Conservation (phyloP, 116 monocot species). For the Papilionanthe hybrid region DNA sequence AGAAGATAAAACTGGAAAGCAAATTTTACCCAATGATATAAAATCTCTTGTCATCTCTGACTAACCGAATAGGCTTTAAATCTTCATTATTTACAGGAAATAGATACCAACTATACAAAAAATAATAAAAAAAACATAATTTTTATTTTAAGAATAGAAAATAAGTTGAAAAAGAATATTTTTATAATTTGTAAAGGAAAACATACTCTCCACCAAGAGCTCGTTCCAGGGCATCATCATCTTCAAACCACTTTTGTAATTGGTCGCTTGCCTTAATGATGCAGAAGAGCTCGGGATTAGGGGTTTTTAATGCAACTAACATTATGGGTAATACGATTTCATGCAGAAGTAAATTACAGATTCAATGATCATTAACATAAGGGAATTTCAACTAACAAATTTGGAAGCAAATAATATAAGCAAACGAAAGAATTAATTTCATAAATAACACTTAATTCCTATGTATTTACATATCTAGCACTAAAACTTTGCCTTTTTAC, state of each 20-base stretch:
- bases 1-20: neutral
- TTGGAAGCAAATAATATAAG: neutral
- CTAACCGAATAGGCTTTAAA: conserved; percentile 53
- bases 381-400: neutral
- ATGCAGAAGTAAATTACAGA: too few species aligned
- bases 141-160: neutral
- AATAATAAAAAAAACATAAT: conserved; percentile 4
- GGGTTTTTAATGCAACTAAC: too few species aligned
- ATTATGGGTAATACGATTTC: too few species aligned
- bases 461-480: too few species aligned
- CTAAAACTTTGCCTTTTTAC: too few species aligned
- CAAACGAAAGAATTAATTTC: neutral
- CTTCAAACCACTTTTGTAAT: conserved; percentile 87
- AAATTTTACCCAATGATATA: conserved; percentile 55
- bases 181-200: conserved; percentile 1
- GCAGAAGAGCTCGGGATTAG: too few species aligned
- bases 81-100: conserved; percentile 43
- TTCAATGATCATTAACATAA: too few species aligned
- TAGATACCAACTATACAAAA: conserved; percentile 70
- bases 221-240: conserved; percentile 89
- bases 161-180: neutral
- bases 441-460: too few species aligned
- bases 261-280: conserved; percentile 69
- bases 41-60: conserved; percentile 44
- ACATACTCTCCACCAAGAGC: conserved; percentile 95